Evolutionary conservation across 306 rosid genomes (phyloP), one percentile per base, ranked within the genome.

Genomic region (Heteromeles arbutifolia): DNA sequence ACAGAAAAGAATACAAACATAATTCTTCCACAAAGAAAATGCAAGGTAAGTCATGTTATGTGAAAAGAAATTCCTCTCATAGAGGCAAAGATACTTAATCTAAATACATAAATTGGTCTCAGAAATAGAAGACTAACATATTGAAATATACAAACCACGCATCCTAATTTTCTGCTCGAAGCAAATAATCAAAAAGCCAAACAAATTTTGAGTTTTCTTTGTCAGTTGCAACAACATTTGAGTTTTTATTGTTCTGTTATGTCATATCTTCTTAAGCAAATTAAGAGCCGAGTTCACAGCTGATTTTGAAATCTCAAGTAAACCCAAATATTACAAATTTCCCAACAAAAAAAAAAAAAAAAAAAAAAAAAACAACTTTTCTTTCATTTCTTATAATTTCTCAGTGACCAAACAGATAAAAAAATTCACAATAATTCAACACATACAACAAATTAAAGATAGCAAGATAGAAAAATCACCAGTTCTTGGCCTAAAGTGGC

Each of bases 401-500:
- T 19, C 19, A 19, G 48, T 4, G 9, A 34, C 25, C 22, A 70
- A 70, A 31, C 44, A 53, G 8, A 54, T 67, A n/a, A 48, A 69
- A 4, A 17, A 6, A 13, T 37, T 11, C 56, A 41, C 32, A 24
- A 44, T 13, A 43, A 25, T 13, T 45, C n/a, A n/a, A n/a, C n/a
- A n/a, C n/a, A n/a, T n/a, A n/a, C 43, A 28, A 45, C 13, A 1
- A 21, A 75, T 26, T 5, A 4, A 14, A 28, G 37, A 66, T 57
- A 6, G 11, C n/a, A 8, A 18, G 39, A 70, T n/a, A 56, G 32
- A 2, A 28, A 44, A 69, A 48, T 28, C 85, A 95, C 98, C 97
- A 81, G 79, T 95, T 95, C 79, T 95, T 95, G 4, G 98, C 98
- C 98, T 97, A 95, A 2, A 92, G 97, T 11, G 97, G 98, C 86